Conservation (phyloP, 345 rosid genomes). For the Gossypium anomalum region DNA sequence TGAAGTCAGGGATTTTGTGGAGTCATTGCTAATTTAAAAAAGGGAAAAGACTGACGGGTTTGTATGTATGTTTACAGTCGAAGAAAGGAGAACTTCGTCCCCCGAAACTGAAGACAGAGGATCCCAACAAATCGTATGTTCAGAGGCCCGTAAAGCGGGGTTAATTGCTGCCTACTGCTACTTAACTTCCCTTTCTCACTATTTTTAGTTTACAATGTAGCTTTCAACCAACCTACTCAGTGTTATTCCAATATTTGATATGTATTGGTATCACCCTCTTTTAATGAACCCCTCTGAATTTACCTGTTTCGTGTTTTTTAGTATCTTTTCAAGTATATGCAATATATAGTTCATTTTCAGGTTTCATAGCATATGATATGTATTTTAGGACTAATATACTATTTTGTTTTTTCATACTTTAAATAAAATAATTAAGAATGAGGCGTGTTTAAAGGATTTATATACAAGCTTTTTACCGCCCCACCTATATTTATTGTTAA, state of each 20-base stretch:
- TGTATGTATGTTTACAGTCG: slow-evolving; percentile 35
- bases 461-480: no score
- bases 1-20: slow-evolving; percentile 31
- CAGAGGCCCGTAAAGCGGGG: slow-evolving; percentile 92
- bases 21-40: slow-evolving; percentile 3
- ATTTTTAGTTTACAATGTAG: not conserved
- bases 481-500: no score
- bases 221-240: not conserved
- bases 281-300: not conserved
- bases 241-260: not conserved
- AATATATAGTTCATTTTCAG: not conserved
- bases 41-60: not conserved
- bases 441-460: no score
- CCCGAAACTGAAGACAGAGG: slow-evolving; percentile 95
- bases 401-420: no score
- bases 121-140: slow-evolving; percentile 94
- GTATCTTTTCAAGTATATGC: not conserved
- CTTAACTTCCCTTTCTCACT: not conserved
- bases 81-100: slow-evolving; percentile 92
- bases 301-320: not conserved
- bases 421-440: no score
- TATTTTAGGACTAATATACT: no score
- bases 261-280: not conserved
- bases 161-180: slow-evolving; percentile 13
- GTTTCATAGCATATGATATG: not conserved